These are phyloP conservation scores for Begonia masoniana DNA, from an alignment of 306 rosid genomes.

Conservation along the genomic window DNA sequence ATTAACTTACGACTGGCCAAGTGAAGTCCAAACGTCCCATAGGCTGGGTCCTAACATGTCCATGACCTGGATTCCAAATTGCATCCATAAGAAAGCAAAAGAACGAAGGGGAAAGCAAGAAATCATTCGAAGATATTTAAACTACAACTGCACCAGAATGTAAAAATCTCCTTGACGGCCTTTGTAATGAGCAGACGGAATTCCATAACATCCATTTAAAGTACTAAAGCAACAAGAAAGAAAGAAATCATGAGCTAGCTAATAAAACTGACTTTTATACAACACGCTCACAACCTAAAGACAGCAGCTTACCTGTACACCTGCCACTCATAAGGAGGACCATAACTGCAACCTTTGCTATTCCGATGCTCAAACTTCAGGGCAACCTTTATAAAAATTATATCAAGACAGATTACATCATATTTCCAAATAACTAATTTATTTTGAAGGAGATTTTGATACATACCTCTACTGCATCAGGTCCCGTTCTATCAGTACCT, in stretches of 20 bases:
- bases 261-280: not conserved
- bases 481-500: slow-evolving; percentile 72
- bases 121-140: slow-evolving; percentile 10
- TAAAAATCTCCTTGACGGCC: slow-evolving; percentile 95
- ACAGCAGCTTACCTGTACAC: slow-evolving; percentile 56
- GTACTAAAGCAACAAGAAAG: slow-evolving; percentile 26
- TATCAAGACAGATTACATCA: slow-evolving; percentile 10
- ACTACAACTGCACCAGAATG: slow-evolving; percentile 62
- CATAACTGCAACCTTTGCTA: slow-evolving; percentile 92
- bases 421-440: slow-evolving; percentile 7
- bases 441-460: slow-evolving; percentile 12
- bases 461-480: slow-evolving; percentile 72
- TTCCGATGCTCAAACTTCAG: slow-evolving; percentile 84
- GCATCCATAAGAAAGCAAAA: slow-evolving; percentile 19
- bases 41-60: slow-evolving; percentile 97
- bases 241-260: slow-evolving; percentile 3
- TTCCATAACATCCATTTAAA: slow-evolving; percentile 82
- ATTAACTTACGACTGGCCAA: slow-evolving; percentile 61
- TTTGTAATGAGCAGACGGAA: slow-evolving; percentile 87
- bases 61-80: slow-evolving; percentile 57
- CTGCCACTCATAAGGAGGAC: slow-evolving; percentile 96
- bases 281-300: slow-evolving; percentile 3
- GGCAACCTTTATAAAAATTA: slow-evolving; percentile 51
- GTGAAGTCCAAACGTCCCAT: slow-evolving; percentile 87
- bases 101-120: not conserved